Percentiles rank a stretch among this genome's conserved stretches.
Evolutionary conservation across 805 yeast genomes (phyloP).

Genomic region (Barnettozyma populi): DNA sequence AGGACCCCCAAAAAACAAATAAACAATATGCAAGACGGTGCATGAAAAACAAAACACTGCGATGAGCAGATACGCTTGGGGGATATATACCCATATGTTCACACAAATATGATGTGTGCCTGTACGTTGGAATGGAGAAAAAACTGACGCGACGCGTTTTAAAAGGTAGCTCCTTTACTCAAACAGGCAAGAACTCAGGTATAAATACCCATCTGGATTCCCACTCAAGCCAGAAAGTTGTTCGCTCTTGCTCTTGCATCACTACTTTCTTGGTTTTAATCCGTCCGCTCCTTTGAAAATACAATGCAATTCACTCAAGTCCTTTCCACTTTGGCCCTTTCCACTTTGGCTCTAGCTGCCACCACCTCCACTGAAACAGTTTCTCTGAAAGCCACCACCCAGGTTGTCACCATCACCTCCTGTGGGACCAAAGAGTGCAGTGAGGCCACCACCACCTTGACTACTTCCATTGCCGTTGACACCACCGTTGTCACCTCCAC

Average conservation of each 20-base stretch:
- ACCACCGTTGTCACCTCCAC: constrained; percentile 21
- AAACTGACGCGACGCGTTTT: not conserved
- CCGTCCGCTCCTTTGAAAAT: constrained; percentile 21
- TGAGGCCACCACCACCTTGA: constrained; percentile 6
- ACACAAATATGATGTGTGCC: not conserved
- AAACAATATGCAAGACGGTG: not conserved
- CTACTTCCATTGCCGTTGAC: constrained; percentile 13
- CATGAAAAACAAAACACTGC: not conserved
- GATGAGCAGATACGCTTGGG: not conserved
- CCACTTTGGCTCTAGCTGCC: constrained; percentile 20
- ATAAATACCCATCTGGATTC: not conserved
- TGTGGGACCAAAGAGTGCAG: constrained; percentile 20
- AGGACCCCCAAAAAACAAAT: not conserved
- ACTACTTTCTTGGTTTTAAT: constrained; percentile 1
- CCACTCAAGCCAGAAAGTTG: not conserved
- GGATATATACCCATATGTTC: too few species aligned
- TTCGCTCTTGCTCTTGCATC: not conserved
- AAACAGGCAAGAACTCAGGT: not conserved
- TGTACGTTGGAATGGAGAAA: not conserved
- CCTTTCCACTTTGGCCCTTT: constrained; percentile 20
- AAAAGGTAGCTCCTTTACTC: not conserved
- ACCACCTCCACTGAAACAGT: constrained; percentile 18
- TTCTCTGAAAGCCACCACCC: constrained; percentile 15
- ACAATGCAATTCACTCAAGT: constrained; percentile 25
- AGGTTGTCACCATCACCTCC: constrained; percentile 25